Base-by-base conservation (phyloP, 441 rosid species). In the Adansonia gregorii region DNA sequence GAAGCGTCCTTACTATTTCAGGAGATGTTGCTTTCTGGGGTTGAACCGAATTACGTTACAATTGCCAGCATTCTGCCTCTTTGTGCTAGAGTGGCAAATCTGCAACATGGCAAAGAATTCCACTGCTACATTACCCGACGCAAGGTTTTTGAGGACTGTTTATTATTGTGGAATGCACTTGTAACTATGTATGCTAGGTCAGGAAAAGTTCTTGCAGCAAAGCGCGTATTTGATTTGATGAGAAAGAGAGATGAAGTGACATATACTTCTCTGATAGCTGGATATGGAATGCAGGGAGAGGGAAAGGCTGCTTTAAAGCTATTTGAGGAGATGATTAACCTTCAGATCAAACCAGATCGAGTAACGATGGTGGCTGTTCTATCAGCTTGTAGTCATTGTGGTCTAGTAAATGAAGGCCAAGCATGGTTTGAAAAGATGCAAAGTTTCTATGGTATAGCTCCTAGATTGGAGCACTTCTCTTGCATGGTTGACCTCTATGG, bases 401-500 rank as follows among this genome's bases (percentile, higher is more conserved):
- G 90, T 70, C 84, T 94, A 54, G 88, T 89, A 74, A 55, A 72
- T 41, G 89, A 91, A 86, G 96, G 97, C 12, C 78, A 85, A 52
- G 76, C 22, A 81, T 81, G 85, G 73, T 92, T 91, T 72, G 71
- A 75, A 68, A 81, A 77, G 84, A 94, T 94, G 92, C 73, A 59
- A 41, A 67, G 15, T 55, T 56, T 77, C 52, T 87, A 81, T 81
- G 84, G 78, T 49, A 79, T 91, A 78, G 58, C 61, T 52, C 98
- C 95, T 27, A 67, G 78, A 58, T 65, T 86, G 73, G 90, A 92
- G 84, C 94, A 91, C 72, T 91, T 66, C 81, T 81, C 91, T 72
- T 94, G 98, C 84, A 89, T 94, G 91, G 88, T 81, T 35, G 96
- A 94, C 84, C 93, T 94, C 31, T 94, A 79, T 56, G 93, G 94